Conservation (phyloP, 495 filamentous ascomycete genomes). For the Xylaria longipes region DNA sequence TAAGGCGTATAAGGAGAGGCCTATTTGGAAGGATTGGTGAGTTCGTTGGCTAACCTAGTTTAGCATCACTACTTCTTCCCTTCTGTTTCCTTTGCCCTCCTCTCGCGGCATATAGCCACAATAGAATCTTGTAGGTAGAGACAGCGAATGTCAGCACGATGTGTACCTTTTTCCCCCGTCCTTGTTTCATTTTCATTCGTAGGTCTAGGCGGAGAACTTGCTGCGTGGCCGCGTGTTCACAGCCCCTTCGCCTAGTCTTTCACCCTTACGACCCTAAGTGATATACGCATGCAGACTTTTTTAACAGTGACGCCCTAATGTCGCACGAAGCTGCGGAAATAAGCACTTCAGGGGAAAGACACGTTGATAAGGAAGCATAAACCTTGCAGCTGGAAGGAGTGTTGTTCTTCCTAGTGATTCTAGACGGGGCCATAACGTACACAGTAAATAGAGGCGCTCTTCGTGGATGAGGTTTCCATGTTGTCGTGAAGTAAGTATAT, state of each 20-base stretch:
- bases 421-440: neutral
- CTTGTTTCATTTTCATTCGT: neutral
- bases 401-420: neutral
- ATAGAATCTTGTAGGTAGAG: neutral
- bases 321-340: neutral
- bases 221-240: neutral
- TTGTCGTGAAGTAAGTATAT: too few species aligned
- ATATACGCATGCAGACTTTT: neutral
- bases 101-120: neutral
- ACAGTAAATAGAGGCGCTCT: neutral
- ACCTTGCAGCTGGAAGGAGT: neutral
- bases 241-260: neutral
- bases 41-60: neutral
- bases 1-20: conserved; percentile 27
- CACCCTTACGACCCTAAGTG: neutral
- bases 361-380: neutral
- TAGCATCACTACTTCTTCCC: neutral
- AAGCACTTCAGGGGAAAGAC: neutral
- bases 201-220: neutral
- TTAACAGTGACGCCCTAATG: neutral
- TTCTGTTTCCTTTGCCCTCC: too few species aligned
- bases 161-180: neutral
- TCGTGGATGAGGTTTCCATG: neutral
- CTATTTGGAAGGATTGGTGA: conserved; percentile 39
- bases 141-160: neutral